Conservation (phyloP, 331 rosid genomes). For the Malus hybrid region DNA sequence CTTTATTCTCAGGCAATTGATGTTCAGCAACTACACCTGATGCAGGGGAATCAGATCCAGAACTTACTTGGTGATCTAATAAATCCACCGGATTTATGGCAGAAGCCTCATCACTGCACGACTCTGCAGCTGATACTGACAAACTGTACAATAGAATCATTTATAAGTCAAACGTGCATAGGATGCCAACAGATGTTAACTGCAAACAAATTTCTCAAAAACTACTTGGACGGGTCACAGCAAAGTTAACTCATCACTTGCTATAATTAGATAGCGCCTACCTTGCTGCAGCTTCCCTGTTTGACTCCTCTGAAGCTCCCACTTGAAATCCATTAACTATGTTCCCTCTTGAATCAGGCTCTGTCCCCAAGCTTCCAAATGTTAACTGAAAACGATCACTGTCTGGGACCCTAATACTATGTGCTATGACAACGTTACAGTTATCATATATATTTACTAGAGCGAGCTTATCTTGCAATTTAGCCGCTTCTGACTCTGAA, state of each 20-base stretch:
- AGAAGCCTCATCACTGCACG: constrained; percentile 53
- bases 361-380: constrained; percentile 84
- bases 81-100: constrained; percentile 50
- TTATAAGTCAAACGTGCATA: not conserved
- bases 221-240: not conserved
- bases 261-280: constrained; percentile 18
- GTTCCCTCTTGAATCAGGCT: constrained; percentile 42
- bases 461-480: constrained; percentile 52
- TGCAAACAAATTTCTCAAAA: not conserved
- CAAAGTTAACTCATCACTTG: not conserved
- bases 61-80: constrained; percentile 41
- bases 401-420: constrained; percentile 83
- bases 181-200: not conserved
- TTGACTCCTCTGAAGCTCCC: constrained; percentile 45
- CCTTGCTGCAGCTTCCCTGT: constrained; percentile 54
- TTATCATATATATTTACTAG: constrained; percentile 44
- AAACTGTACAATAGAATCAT: constrained; percentile 42
- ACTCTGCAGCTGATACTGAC: constrained; percentile 46
- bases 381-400: constrained; percentile 61
- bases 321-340: constrained; percentile 36
- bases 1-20: constrained; percentile 55
- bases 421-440: constrained; percentile 81
- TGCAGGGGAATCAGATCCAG: constrained; percentile 56
- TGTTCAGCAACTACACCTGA: constrained; percentile 53
- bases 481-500: constrained; percentile 38